These are phyloP conservation scores for Vigna nakashimae DNA, from an alignment of 306 rosid genomes.

Conservation along the genomic window DNA sequence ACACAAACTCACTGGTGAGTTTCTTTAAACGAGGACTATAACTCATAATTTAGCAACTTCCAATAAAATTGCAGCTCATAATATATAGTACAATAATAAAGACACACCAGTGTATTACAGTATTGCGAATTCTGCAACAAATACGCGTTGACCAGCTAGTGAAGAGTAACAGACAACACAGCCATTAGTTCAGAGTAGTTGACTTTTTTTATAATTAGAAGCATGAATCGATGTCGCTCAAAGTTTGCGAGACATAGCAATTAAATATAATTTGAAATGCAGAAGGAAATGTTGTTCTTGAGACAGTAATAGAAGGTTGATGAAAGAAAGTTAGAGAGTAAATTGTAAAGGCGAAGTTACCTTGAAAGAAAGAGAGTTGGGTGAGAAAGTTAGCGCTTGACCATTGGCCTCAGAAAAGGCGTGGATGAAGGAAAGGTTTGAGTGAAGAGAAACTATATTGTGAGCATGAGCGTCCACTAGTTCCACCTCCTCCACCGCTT, in stretches of 20 bases:
- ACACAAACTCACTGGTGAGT: neutral
- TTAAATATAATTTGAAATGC: neutral
- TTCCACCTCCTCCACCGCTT: conserved; percentile 68
- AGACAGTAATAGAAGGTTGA: neutral
- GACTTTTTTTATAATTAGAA: neutral
- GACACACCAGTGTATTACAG: neutral
- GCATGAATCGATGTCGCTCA: neutral
- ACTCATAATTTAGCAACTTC: no score
- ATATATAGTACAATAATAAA: no score
- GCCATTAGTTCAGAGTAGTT: neutral
- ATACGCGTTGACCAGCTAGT: neutral
- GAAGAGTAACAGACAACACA: neutral
- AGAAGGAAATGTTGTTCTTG: neutral
- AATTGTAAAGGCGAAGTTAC: conserved; percentile 37
- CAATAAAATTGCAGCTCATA: no score
- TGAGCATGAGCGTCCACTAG: conserved; percentile 91
- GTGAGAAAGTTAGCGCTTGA: conserved; percentile 61
- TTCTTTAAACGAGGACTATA: neutral
- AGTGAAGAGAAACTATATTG: conserved; percentile 73
- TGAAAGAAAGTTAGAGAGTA: neutral
- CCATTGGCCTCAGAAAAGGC: conserved; percentile 78
- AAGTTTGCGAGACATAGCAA: neutral
- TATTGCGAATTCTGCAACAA: neutral
- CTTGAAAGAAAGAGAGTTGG: conserved; percentile 80
- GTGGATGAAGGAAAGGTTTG: conserved; percentile 63